Evolutionary conservation across 768 basidiomycete species (phyloP), one percentile per base, ranked within the genome.

Genomic region (Pisolithus marmoratus): DNA sequence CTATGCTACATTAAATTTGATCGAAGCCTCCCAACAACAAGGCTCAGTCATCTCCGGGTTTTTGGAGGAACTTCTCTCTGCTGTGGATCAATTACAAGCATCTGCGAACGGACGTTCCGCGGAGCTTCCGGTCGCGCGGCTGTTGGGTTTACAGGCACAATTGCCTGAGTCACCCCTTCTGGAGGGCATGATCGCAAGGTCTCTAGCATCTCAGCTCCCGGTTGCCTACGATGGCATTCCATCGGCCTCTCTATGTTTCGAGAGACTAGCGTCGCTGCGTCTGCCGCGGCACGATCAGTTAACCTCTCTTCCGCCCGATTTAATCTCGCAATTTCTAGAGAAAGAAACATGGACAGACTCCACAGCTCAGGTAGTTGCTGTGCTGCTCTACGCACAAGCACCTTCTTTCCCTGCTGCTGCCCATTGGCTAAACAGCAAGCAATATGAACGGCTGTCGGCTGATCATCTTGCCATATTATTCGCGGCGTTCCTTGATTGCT

Each of bases 141-240:
- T 84, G 1, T 54, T 81, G 8, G 57, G 62, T 3, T 57, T 81
- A 27, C 71, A 65, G 17, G 36, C 57, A 5, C 24, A 69, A 8
- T 57, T 79, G 9, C 65, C 70, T 9, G 57, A 64, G n/a, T 74
- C 70, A 15, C 8, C 50, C 1, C 53, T 69, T 2, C 66, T 83
- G 0, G 79, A 84, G 38, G 68, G 74, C 8, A 63, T 84, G 53
- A 70, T 84, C 20, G 74, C 79, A 2, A 57, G 58, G 4, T 66
- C 72, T 0, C 53, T 81, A 4, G 63, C 70, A 15, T 70, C 73
- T 14, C 52, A 49, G n/a, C 59, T 72, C 9, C 69, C 71, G 24
- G 46, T 48, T 15, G 61, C 66, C 8, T 37, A 67, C 34, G 60
- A 68, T 15, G 70, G 70, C 51, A 59, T 40, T 51, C 53, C 3